A percentile compares a stretch with the other conserved stretches of the same genome.
Conservation (phyloP, 768 basidiomycete genomes). For the Suillus clintonianus region DNA sequence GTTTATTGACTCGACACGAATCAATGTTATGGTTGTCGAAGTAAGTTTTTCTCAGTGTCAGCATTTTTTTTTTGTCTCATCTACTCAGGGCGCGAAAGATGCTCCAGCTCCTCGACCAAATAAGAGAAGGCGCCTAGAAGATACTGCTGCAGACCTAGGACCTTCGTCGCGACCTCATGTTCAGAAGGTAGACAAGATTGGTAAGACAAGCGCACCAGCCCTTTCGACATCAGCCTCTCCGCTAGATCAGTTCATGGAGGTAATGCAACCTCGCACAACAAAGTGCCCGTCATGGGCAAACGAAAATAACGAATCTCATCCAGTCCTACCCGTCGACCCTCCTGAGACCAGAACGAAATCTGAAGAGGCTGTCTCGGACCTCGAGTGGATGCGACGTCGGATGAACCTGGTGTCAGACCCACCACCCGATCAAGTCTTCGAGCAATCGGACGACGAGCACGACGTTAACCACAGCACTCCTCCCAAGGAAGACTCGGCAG, state of each 20-base stretch:
- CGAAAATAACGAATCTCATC: conserved; percentile 38
- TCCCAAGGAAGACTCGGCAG: conserved; percentile 31
- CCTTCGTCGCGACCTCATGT: background rate
- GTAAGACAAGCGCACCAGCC: background rate
- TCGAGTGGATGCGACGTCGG: conserved; percentile 74
- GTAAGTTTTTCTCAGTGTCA: conserved; percentile 43
- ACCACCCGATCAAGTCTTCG: conserved; percentile 49
- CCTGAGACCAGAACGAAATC: background rate
- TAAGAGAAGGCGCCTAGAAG: conserved; percentile 58
- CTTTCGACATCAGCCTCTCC: conserved; percentile 35
- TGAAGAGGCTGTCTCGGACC: conserved; percentile 53
- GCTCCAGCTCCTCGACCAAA: conserved; percentile 68
- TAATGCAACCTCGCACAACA: conserved; percentile 61
- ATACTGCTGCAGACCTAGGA: conserved; percentile 1
- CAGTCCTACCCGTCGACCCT: background rate
- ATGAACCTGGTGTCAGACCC: conserved; percentile 47
- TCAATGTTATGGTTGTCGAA: conserved; percentile 76
- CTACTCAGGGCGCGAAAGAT: conserved; percentile 61
- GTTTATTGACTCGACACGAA: conserved; percentile 77
- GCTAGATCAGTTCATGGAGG: conserved; percentile 68
- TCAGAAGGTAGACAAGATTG: conserved; percentile 25
- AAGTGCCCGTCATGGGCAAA: conserved; percentile 72
- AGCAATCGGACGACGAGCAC: conserved; percentile 65
- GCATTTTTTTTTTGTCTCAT: conserved; percentile 5
- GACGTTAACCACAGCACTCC: conserved; percentile 10